Evolutionary conservation across 129 eudicot species (phyloP).

Genomic region (Tagetes erecta): DNA sequence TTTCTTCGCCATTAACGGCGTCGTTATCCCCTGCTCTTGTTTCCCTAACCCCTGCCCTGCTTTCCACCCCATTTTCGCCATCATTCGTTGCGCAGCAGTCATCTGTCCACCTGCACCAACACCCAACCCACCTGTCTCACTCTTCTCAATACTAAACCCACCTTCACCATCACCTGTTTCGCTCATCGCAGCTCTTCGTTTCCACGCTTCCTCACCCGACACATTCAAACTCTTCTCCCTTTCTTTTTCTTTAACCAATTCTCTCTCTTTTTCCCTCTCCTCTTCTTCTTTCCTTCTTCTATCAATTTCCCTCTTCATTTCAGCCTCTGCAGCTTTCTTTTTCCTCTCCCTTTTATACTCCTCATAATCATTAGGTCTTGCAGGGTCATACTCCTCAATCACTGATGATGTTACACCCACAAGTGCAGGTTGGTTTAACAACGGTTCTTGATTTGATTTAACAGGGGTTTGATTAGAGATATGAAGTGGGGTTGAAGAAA

Average conservation of each 20-base stretch:
- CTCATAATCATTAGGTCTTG: conserved; percentile 90
- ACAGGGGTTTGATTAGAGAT: conserved; percentile 39
- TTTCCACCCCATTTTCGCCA: conserved; percentile 99
- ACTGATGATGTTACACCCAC: conserved; percentile 74
- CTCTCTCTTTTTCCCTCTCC: conserved; percentile 49
- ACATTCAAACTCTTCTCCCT: conserved; percentile 51
- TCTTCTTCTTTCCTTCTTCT: conserved; percentile 62
- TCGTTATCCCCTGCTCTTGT: conserved; percentile 94
- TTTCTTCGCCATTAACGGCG: conserved; percentile 91
- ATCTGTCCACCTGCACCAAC: conserved; percentile 95
- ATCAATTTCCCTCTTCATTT: conserved; percentile 50
- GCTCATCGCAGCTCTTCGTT: conserved; percentile 81
- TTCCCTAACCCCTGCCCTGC: conserved; percentile 90
- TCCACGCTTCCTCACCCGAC: conserved; percentile 92
- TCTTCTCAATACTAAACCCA: conserved; percentile 77
- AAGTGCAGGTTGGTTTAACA: conserved; percentile 62
- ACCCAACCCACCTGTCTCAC: conserved; percentile 83
- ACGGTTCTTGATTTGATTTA: conserved; percentile 30
- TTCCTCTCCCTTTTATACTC: conserved; percentile 75
- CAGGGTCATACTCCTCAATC: conserved; percentile 83
- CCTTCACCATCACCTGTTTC: conserved; percentile 33
- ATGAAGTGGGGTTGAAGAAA: background rate
- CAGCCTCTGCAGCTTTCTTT: conserved; percentile 47
- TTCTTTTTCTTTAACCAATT: conserved; percentile 43
- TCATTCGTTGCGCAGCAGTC: conserved; percentile 98